Evolutionary conservation across 2,329 filamentous ascomycete species (phyloP).

Genomic region (Hymenoscyphus linearis): DNA sequence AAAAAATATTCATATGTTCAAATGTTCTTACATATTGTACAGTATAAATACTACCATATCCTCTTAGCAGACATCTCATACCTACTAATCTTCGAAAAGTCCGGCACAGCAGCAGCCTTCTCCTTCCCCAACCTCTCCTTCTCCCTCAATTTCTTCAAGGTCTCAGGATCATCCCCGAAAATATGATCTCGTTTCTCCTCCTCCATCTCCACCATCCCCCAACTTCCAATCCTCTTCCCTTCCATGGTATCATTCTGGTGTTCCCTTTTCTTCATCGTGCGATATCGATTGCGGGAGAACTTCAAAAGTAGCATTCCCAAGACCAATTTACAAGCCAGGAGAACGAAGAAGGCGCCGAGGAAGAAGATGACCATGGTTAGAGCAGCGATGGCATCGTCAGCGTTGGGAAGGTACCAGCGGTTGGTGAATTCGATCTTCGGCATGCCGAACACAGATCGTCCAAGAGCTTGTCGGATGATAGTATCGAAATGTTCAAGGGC

Average conservation of each 20-base stretch:
- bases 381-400: slow-evolving; percentile 69
- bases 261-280: slow-evolving; percentile 66
- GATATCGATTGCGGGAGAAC: slow-evolving; percentile 74
- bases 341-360: slow-evolving; percentile 75
- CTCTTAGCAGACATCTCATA: slow-evolving; percentile 97
- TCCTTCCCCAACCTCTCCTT: slow-evolving; percentile 59
- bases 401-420: slow-evolving; percentile 32
- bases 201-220: slow-evolving; percentile 79
- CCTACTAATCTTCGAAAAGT: slow-evolving; percentile 63
- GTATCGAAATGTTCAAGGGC: slow-evolving; percentile 75
- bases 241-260: slow-evolving; percentile 58
- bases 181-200: slow-evolving; percentile 84
- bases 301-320: slow-evolving; percentile 83
- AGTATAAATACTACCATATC: slow-evolving; percentile 64
- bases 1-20: neutral
- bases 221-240: slow-evolving; percentile 73
- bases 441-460: slow-evolving; percentile 62
- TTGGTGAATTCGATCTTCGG: slow-evolving; percentile 30
- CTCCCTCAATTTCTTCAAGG: slow-evolving; percentile 53
- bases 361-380: slow-evolving; percentile 83
- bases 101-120: slow-evolving; percentile 51
- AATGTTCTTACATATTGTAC: neutral
- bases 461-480: slow-evolving; percentile 70
- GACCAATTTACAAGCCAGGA: slow-evolving; percentile 78
- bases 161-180: slow-evolving; percentile 77